Percentiles rank a stretch among this genome's conserved stretches.
phyloP scores from a whole-genome alignment of 257 asterid genomes.

The Haberlea rhodopensis region DNA sequence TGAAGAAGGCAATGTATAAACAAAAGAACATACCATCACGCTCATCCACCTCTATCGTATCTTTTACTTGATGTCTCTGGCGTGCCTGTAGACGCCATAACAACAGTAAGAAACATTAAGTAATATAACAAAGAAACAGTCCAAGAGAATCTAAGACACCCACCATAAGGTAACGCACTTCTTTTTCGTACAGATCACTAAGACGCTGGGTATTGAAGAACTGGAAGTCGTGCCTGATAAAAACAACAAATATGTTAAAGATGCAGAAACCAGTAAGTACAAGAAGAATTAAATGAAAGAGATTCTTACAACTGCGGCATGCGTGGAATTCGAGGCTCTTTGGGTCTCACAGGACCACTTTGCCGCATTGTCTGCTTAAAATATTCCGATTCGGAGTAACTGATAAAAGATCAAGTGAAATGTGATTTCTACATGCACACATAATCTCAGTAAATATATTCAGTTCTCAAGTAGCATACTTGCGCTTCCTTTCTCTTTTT shows the following conservation, averaged over 20 bases:
- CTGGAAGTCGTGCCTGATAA: slow-evolving; percentile 93
- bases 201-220: slow-evolving; percentile 98
- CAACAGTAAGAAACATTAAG: slow-evolving; percentile 22
- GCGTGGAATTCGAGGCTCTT: slow-evolving; percentile 98
- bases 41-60: slow-evolving; percentile 88
- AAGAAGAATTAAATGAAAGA: slow-evolving; percentile 13
- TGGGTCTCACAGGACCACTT: slow-evolving; percentile 89
- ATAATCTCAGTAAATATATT: slow-evolving; percentile 4
- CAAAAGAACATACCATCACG: slow-evolving; percentile 61
- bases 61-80: slow-evolving; percentile 87
- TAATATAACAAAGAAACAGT: slow-evolving; percentile 8
- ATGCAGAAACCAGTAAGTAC: slow-evolving; percentile 15
- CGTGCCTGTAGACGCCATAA: slow-evolving; percentile 55
- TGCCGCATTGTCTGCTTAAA: slow-evolving; percentile 99
- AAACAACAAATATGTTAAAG: slow-evolving; percentile 28
- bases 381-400: slow-evolving; percentile 97
- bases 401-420: slow-evolving; percentile 22
- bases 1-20: neutral
- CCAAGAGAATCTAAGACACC: slow-evolving; percentile 34
- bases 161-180: slow-evolving; percentile 96
- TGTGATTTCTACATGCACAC: slow-evolving; percentile 13
- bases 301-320: slow-evolving; percentile 94
- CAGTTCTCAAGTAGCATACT: slow-evolving; percentile 49
- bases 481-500: slow-evolving; percentile 93
- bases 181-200: slow-evolving; percentile 95